Base-by-base conservation (phyloP, 768 basidiomycete genomes). In the Auricularia sp. region DNA sequence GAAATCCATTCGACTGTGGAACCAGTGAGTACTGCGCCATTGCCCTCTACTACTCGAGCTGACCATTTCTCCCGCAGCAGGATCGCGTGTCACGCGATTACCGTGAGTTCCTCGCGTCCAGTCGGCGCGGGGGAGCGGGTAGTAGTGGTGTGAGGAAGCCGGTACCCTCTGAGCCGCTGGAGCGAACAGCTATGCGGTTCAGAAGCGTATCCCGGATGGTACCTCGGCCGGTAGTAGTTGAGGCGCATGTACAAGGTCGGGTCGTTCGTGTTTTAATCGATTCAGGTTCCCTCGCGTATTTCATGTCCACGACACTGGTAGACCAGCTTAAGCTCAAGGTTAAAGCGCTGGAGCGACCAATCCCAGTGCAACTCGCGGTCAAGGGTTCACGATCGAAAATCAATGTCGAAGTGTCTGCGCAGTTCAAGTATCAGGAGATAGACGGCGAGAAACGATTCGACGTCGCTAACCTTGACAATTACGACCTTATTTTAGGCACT, bases 401-500 rank as follows among this genome's bases (percentile, higher is more conserved):
- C 33, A 51, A 67, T 59, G 18, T 12, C 21, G 53, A 44, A 3
- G 21, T 56, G 1, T 16, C 36, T 4, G 66, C 62, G 12, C 11
- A 63, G 18, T 63, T 67, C 14, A 29, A 36, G 21, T 67, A 67
- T 39, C 61, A 61, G 21, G 44, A 59, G 6, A 67, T 67, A 8
- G 33, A 62, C 33, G 12, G 39, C 3, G 21, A 34, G 21, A 35
- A 42, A 44, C 23, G 35, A 47, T 65, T 77, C 1, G 73, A 78
- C 61, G 65, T 79, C 2, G 71, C 68, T 0, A 79, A 79, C 39
- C 68, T 78, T 12, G 74, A 77, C 61, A 64, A 64, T 2, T 79
- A 78, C 63, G 74, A 78, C 39, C 64, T 72, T 63, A 72, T 79
- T 1, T 66, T 79, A 0, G 75, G 78, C 0, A 75, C 71, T 4